Base-by-base conservation (phyloP, 2,329 filamentous ascomycete species). In the Drechslera avenae region DNA sequence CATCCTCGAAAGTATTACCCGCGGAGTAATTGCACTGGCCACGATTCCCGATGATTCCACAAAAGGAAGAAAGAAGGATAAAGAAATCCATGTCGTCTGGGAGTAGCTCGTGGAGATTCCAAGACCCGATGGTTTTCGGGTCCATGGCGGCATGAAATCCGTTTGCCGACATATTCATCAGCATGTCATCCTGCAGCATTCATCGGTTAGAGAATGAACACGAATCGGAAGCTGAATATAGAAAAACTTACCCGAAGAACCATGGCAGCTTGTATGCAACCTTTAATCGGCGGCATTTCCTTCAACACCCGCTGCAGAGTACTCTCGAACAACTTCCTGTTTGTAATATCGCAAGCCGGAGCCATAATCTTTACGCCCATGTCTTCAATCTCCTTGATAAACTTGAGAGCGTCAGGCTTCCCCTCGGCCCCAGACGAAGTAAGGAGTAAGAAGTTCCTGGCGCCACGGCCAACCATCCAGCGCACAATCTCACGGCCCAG, bases 381-480 rank as follows among this genome's bases (percentile, higher is more conserved):
- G 13, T 39, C 31, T 19, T 48, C 49, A 23, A 64, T 26, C 8
- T 56, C 54, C 17, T 60, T 52, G 39, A 63, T 47, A 32, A 57
- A 51, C 1, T 49, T 48, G n/a, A 58, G 56, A 3, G 48, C 57
- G 13, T 54, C 45, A n/a, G 49, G 50, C 14, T 44, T 50, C 2
- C 56, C 31, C 4, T 39, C 43, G 2, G 50, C 62, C 12, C 59
- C 61, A 21, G 59, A 46, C 4, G 66, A 68, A 1, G 64, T 45
- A 19, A 50, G 40, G 12, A 70, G 44, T 1, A 64, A 52, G 16
- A 71, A 50, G 33, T 64, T 46, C 23, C 53, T 50, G 1, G 66
- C 68, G 10, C 67, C 68, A 28, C 56, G 57, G 4, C 36, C 33
- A 3, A 59, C 54, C 64, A 71, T 64, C 62, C 61, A 67, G 23